Percentiles rank a stretch among this genome's conserved stretches.
Evolutionary conservation across 306 rosid species (phyloP).

Genomic region (Crotalaria pallida): DNA sequence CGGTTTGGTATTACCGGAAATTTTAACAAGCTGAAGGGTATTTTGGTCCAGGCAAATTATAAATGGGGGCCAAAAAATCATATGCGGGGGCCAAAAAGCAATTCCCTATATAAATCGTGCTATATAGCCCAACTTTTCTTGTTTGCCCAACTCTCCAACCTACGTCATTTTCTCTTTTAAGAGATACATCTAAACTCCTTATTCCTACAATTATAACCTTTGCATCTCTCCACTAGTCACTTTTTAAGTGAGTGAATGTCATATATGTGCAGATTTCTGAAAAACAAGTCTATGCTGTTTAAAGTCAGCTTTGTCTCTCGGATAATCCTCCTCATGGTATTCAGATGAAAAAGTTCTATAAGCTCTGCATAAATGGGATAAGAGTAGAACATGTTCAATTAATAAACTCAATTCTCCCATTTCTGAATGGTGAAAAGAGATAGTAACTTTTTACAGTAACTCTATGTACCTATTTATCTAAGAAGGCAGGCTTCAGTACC

Average conservation of each 20-base stretch:
- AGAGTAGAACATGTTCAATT: background rate
- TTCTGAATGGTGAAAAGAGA: background rate
- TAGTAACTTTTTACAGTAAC: background rate
- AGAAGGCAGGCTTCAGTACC: background rate
- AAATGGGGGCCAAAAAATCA: too few species aligned
- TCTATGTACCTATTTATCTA: background rate
- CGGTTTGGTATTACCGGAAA: too few species aligned
- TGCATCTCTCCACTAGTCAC: background rate
- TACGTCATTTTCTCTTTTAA: too few species aligned
- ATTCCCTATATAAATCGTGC: too few species aligned
- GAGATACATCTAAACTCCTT: too few species aligned
- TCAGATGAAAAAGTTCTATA: background rate
- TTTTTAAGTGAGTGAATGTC: background rate
- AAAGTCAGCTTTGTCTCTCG: background rate
- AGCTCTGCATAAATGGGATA: background rate
- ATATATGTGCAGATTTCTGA: background rate
- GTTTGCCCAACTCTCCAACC: too few species aligned
- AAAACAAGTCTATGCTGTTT: background rate
- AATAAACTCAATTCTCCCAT: background rate
- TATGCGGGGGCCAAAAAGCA: too few species aligned
- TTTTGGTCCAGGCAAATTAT: too few species aligned
- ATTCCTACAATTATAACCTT: too few species aligned
- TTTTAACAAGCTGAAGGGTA: too few species aligned
- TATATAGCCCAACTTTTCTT: too few species aligned
- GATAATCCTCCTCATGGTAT: background rate